Evolutionary conservation across 768 basidiomycete species (phyloP).

Genomic region (Tephrocybe sp.): DNA sequence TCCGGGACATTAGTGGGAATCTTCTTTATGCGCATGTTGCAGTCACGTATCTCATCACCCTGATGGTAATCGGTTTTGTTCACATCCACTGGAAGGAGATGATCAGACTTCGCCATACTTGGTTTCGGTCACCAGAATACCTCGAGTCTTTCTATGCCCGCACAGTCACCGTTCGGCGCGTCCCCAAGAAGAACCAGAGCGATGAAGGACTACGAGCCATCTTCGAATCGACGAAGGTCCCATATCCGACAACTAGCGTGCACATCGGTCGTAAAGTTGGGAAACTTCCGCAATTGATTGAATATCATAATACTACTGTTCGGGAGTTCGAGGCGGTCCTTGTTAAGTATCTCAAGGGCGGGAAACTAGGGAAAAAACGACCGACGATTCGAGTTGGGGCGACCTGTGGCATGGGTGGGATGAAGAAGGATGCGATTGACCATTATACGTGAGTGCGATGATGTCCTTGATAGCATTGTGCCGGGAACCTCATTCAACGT

Average conservation of each 20-base stretch:
- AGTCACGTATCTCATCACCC: conserved; percentile 78
- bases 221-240: conserved; percentile 73
- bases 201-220: conserved; percentile 83
- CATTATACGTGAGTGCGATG: conserved; percentile 74
- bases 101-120: conserved; percentile 74
- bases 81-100: conserved; percentile 78
- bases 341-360: conserved; percentile 87
- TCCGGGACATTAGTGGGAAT: conserved; percentile 74
- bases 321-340: conserved; percentile 86
- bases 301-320: conserved; percentile 94
- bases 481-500: background rate
- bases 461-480: conserved; percentile 2
- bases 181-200: conserved; percentile 77
- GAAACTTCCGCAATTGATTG: conserved; percentile 85
- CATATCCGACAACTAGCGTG: conserved; percentile 90
- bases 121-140: conserved; percentile 92
- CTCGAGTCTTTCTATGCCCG: conserved; percentile 90
- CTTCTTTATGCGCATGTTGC: conserved; percentile 84
- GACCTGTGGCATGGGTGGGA: conserved; percentile 79
- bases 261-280: conserved; percentile 89
- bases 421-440: conserved; percentile 89
- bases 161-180: conserved; percentile 79
- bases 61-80: conserved; percentile 68
- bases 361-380: conserved; percentile 74
- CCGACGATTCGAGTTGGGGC: conserved; percentile 83